phyloP scores from a whole-genome alignment of 768 basidiomycete genomes.

The Cytidiella melzeri region DNA sequence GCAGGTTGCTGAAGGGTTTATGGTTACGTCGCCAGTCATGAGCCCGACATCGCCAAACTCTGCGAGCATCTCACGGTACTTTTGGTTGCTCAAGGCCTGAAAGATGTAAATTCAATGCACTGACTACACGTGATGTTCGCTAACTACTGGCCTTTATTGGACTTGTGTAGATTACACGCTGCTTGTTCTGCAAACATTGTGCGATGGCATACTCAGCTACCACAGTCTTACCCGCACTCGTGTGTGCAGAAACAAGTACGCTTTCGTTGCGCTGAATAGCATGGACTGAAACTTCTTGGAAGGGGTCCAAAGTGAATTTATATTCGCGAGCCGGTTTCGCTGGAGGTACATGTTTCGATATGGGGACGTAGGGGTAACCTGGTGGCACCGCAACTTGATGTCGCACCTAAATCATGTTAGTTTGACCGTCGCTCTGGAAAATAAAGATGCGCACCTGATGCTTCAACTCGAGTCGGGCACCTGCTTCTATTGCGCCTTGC shows the following conservation, averaged over 20 bases:
- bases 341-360: conserved; percentile 86
- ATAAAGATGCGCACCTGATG: conserved; percentile 55
- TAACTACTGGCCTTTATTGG: conserved; percentile 86
- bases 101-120: conserved; percentile 16
- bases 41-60: conserved; percentile 97
- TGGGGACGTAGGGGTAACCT: conserved; percentile 85
- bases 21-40: conserved; percentile 99
- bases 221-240: conserved; percentile 98
- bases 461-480: conserved; percentile 66
- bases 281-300: conserved; percentile 90
- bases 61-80: conserved; percentile 95
- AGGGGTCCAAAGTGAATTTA: conserved; percentile 95
- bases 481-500: conserved; percentile 60
- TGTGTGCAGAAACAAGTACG: conserved; percentile 96
- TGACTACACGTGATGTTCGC: not conserved
- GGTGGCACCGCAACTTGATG: conserved; percentile 97
- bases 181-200: conserved; percentile 86
- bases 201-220: conserved; percentile 99
- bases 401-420: conserved; percentile 53
- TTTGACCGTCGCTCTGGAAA: not conserved
- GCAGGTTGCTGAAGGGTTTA: conserved; percentile 95
- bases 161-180: conserved; percentile 97
- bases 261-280: conserved; percentile 97
- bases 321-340: conserved; percentile 88
- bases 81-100: conserved; percentile 97